Evolutionary conservation across 352 stramenopile genomes (phyloP), one percentile per base, ranked within the genome.

Genomic region (Pythium coloratum): DNA sequence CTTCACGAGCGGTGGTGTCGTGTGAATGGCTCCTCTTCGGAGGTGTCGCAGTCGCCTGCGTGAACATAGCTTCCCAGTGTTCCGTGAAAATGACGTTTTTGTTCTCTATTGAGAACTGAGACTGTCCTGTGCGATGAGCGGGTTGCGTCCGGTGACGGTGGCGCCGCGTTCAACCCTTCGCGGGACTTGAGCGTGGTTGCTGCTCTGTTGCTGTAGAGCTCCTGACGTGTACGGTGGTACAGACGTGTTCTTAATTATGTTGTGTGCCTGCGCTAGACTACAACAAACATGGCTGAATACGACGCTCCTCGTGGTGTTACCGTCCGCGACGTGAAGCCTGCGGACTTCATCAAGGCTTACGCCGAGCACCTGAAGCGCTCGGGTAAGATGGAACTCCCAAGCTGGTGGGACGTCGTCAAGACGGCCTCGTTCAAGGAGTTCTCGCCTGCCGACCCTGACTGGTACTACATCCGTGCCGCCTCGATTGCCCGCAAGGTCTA

Each of bases 401-500:
- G 96, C 42, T 99, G 97, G 97, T 95, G 92, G 75, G 97, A 99
- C 75, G 91, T 99, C 64, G 96, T 99, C 60, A 99, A 99, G 92
- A 99, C 97, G 47, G 96, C 82, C 59, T 88, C 96, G 61, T 97
- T 98, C 85, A 99, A 99, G 90, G 97, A 99, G 82, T 93, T 99
- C 73, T 96, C 97, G 55, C 97, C 97, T 40, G 94, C 96, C 61
- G 96, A 98, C 80, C 92, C 97, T 67, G 97, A 99, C 86, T 99
- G 97, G 97, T 99, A 99, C 86, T 99, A 98, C 88, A 94, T 99
- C 72, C 95, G 97, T 70, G 97, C 97, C 59, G 89, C 97, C 47
- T 99, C 97, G 59, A 98, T 99, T 73, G 96, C 97, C 44, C 95
- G 97, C 71, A 99, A 99, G 90, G 90, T 99, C 44, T 99, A 99